Conservation (phyloP, 2,329 filamentous ascomycete genomes). For the Diatrype stigma region DNA sequence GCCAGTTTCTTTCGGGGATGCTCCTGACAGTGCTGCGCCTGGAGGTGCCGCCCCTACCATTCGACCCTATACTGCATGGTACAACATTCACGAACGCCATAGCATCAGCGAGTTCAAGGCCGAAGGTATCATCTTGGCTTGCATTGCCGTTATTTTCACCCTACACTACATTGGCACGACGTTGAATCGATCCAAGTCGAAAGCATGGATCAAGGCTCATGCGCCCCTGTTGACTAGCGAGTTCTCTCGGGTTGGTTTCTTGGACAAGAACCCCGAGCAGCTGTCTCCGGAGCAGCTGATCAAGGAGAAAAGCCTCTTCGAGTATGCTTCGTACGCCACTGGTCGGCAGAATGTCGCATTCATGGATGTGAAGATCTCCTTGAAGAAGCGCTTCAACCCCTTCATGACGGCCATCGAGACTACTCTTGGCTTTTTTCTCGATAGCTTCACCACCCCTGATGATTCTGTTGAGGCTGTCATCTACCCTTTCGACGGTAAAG, state of each 20-base stretch:
- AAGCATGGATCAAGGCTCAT: conserved; percentile 74
- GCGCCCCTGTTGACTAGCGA: conserved; percentile 69
- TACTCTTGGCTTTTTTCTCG: conserved; percentile 71
- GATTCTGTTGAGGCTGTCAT: conserved; percentile 74
- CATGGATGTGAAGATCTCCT: conserved; percentile 75
- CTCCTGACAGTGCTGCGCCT: conserved; percentile 43
- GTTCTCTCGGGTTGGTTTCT: conserved; percentile 83
- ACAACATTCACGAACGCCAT: conserved; percentile 90
- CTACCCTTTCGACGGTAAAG: conserved; percentile 90
- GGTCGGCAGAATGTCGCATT: conserved; percentile 92
- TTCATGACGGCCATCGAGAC: conserved; percentile 58
- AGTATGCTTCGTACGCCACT: conserved; percentile 83
- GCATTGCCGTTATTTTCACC: conserved; percentile 69
- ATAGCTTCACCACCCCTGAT: conserved; percentile 63
- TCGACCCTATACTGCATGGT: conserved; percentile 87
- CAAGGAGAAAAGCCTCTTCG: conserved; percentile 82
- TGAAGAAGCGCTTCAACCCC: conserved; percentile 87
- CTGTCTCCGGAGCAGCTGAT: conserved; percentile 55
- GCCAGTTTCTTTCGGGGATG: conserved; percentile 44
- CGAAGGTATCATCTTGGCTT: conserved; percentile 75
- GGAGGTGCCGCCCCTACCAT: conserved; percentile 42
- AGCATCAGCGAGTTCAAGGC: conserved; percentile 78
- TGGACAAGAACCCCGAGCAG: conserved; percentile 48
- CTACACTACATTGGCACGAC: conserved; percentile 79
- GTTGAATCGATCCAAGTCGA: conserved; percentile 75